Base-by-base conservation (phyloP, 352 stramenopile species). In the Pythium dissotocum region DNA sequence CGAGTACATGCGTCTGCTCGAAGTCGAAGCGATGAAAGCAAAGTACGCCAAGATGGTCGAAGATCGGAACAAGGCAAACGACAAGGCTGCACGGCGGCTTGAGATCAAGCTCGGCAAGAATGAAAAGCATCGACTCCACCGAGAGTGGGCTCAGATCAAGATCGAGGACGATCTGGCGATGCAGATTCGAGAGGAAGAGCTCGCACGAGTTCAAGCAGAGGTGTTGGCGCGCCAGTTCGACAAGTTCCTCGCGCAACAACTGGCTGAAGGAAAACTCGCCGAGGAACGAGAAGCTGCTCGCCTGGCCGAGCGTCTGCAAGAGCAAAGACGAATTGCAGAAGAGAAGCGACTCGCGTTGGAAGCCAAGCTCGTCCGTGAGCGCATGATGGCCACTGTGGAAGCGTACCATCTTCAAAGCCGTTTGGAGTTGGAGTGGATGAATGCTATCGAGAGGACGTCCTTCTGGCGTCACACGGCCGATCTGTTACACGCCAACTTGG, bases 41-140 rank as follows among this genome's bases (percentile, higher is more conserved):
- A 91, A 92, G 51, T 94, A 91, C 53, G 75, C 85, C 3, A 79
- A 86, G 48, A 84, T 91, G 75, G 52, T 88, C 3, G 80, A 88
- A 9, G 84, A 93, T 30, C 70, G 78, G 0, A 85, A 80, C 40
- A 73, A 76, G n/a, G 52, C 78, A 8, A 91, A 84, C 33, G 83
- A 91, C 42, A 90, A 88, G 54, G 81, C 78, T 0, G 82, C 82
- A 4, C 83, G 86, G 5, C 81, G 86, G 2, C 70, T 91, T 2
- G 84, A 94, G 57, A 94, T 94, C 53, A 94, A 94, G 58, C 61
- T 80, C 4, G 82, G 84, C 16, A 94, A 94, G 67, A 88, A 90
- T 24, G 86, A 94, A 35, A 83, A 92, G 57, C 84, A 93, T 58
- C 78, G 84, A 5, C 58, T 94, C 2, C 75, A 91, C 54, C 78